phyloP scores from a whole-genome alignment of 106 monocot species.

The Dendrobium officinale region DNA sequence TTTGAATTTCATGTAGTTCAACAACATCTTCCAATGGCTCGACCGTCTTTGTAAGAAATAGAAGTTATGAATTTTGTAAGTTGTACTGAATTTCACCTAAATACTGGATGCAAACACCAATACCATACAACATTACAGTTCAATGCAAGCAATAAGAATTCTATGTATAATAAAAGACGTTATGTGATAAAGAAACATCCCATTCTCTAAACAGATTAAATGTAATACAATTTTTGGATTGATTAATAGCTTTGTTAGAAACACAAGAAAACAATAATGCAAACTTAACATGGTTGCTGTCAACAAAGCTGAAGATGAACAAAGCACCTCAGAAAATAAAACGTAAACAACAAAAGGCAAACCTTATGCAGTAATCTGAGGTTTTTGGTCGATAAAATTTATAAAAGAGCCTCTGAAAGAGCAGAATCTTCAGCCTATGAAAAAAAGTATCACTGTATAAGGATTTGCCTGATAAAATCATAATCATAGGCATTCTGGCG shows the following conservation, averaged over 20 bases:
- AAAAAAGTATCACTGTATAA: not conserved
- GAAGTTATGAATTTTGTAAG: too few species aligned
- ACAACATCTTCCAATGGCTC: too few species aligned
- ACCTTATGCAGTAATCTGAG: not conserved
- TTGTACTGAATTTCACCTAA: not conserved
- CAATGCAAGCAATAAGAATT: not conserved
- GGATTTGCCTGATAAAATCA: not conserved
- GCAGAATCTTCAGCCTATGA: conserved; percentile 71
- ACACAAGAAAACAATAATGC: not conserved
- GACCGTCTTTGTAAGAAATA: too few species aligned
- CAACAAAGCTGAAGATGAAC: not conserved
- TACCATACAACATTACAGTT: not conserved
- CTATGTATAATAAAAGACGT: not conserved
- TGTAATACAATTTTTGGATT: not conserved
- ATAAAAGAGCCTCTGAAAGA: conserved; percentile 31
- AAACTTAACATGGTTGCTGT: not conserved
- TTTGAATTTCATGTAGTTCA: too few species aligned
- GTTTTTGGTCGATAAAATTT: not conserved
- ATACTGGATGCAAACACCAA: not conserved
- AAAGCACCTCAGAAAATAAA: not conserved
- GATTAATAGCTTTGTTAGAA: not conserved
- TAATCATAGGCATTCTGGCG: not conserved
- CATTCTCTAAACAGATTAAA: conserved; percentile 1
- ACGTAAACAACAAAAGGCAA: not conserved
- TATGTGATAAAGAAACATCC: not conserved